Conservation (phyloP, 805 yeast genomes). For the Danielia reshetovae region DNA sequence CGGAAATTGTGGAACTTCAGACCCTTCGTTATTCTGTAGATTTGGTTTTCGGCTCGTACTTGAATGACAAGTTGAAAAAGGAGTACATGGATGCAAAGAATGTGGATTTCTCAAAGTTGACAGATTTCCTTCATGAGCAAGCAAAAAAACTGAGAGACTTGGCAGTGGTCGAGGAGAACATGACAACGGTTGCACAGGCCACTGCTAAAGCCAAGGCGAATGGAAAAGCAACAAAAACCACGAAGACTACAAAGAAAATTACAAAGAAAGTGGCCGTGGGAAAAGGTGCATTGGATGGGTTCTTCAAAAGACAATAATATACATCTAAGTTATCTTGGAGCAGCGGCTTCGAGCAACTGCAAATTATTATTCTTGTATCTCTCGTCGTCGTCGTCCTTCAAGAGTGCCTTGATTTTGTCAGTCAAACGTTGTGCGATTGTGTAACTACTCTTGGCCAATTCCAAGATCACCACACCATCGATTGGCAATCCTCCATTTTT, state of each 20-base stretch:
- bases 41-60: constrained; percentile 43
- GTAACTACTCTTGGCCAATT: constrained; percentile 66
- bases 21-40: constrained; percentile 42
- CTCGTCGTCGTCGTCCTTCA: constrained; percentile 51
- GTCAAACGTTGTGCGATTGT: constrained; percentile 61
- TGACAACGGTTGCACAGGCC: constrained; percentile 19
- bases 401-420: constrained; percentile 50
- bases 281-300: constrained; percentile 67
- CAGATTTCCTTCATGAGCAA: constrained; percentile 14
- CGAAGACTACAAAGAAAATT: constrained; percentile 22
- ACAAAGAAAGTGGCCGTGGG: constrained; percentile 46
- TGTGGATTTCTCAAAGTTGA: constrained; percentile 21
- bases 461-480: constrained; percentile 64
- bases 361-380: constrained; percentile 38
- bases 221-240: constrained; percentile 19
- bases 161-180: constrained; percentile 23
- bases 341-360: constrained; percentile 35
- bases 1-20: constrained; percentile 30
- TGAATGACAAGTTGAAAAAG: constrained; percentile 25
- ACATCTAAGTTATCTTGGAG: constrained; percentile 18
- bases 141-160: constrained; percentile 19
- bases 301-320: constrained; percentile 42
- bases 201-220: constrained; percentile 17
- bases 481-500: constrained; percentile 89
- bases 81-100: constrained; percentile 15